Evolutionary conservation across 352 stramenopile species (phyloP).

Genomic region (Elongisporangium prolatum): DNA sequence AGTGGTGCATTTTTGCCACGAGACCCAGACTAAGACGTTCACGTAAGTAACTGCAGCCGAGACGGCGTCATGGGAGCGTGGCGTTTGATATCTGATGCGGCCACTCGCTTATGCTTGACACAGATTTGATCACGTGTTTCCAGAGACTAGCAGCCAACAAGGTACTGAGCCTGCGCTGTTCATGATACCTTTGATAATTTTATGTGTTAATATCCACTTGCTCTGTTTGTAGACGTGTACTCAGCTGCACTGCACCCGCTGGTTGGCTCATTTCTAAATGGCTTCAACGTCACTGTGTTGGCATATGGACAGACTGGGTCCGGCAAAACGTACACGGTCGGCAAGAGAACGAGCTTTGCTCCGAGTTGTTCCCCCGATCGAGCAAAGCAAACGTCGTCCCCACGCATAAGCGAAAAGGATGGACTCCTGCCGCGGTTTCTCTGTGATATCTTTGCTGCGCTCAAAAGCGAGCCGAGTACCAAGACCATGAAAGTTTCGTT

Average conservation of each 20-base stretch:
- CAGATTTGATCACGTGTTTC: conserved; percentile 64
- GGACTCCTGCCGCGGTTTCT: conserved; percentile 51
- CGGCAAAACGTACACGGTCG: conserved; percentile 55
- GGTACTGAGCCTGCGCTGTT: conserved; percentile 10
- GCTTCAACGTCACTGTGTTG: conserved; percentile 59
- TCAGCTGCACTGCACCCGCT: conserved; percentile 31
- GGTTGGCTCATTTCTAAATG: conserved; percentile 39
- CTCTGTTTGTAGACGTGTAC: conserved; percentile 26
- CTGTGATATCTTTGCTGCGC: conserved; percentile 32
- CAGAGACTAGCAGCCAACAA: conserved; percentile 24
- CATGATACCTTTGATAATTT: not conserved
- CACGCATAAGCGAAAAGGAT: conserved; percentile 18
- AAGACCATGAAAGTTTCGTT: conserved; percentile 43
- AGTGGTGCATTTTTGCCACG: conserved; percentile 29
- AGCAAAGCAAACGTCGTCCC: not conserved
- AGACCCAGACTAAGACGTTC: conserved; percentile 42
- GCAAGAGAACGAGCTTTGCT: conserved; percentile 21
- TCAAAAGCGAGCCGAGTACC: conserved; percentile 33
- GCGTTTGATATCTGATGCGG: not conserved
- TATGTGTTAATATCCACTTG: not conserved
- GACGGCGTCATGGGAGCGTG: conserved; percentile 4
- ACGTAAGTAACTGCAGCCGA: conserved; percentile 12
- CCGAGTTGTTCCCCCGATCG: conserved; percentile 8
- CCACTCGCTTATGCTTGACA: conserved; percentile 1
- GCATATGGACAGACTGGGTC: conserved; percentile 56